Percentiles rank a stretch among this genome's conserved stretches.
These are phyloP conservation scores for Cyberlindnera sargentensis DNA, from an alignment of 805 yeast species.

Conservation along the genomic window DNA sequence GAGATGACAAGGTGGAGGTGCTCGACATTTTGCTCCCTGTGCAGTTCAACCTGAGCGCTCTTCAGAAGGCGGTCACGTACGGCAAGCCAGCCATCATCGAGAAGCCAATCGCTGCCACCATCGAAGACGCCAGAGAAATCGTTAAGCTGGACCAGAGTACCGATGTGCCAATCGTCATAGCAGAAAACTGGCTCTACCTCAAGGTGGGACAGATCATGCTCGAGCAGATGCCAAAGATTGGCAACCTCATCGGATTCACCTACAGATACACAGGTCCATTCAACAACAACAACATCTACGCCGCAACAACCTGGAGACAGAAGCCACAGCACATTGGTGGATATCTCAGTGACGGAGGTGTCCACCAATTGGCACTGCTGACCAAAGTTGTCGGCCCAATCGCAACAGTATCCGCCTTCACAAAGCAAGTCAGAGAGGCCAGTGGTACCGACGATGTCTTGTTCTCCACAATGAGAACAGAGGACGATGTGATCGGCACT, in stretches of 20 bases:
- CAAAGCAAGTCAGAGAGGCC: constrained; percentile 67
- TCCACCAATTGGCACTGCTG: constrained; percentile 84
- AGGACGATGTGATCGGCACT: constrained; percentile 60
- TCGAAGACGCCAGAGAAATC: constrained; percentile 74
- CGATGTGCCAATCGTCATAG: constrained; percentile 63
- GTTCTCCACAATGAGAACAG: constrained; percentile 69
- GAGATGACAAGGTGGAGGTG: constrained; percentile 61
- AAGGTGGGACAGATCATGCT: constrained; percentile 49
- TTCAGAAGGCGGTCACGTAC: constrained; percentile 61
- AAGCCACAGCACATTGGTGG: constrained; percentile 93
- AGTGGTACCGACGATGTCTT: constrained; percentile 81
- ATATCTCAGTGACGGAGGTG: constrained; percentile 90
- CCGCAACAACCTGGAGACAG: constrained; percentile 78
- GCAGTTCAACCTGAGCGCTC: constrained; percentile 63
- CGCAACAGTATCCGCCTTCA: constrained; percentile 62
- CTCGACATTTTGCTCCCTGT: constrained; percentile 90
- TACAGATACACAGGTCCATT: constrained; percentile 73
- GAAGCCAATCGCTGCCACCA: constrained; percentile 86
- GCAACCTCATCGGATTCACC: constrained; percentile 61
- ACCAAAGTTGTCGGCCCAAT: constrained; percentile 78
- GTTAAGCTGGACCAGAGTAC: constrained; percentile 58
- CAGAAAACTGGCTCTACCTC: constrained; percentile 83
- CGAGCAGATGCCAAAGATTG: constrained; percentile 61
- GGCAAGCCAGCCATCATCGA: constrained; percentile 79
- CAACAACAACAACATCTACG: constrained; percentile 50